Evolutionary conservation across 495 filamentous ascomycete species (phyloP), one percentile per base, ranked within the genome.

Genomic region (Talaromyces borbonicus): DNA sequence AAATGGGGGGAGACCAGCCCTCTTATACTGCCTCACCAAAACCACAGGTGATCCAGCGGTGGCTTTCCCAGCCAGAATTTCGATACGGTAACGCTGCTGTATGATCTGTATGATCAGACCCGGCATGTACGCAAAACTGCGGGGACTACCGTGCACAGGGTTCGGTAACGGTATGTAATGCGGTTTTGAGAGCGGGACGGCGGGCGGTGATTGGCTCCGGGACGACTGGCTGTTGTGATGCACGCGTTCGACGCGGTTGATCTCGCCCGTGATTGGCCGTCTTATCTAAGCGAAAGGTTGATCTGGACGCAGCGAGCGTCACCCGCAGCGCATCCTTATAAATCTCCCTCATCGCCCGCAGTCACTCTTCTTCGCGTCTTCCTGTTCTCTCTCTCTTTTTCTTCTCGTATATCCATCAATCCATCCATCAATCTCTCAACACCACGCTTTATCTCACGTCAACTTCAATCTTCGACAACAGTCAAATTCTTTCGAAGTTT

Each of bases 41-140:
- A 52, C 54, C 49, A 43, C 48, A 52, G 67, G 67, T 72, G 69
- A 72, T 72, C 67, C 56, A 56, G 55, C 48, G 56, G 57, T 53
- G 52, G 47, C 57, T 26, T 59, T 69, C 64, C 54, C 63, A 66
- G 59, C 56, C 60, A 41, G 66, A 69, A 69, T 72, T 72, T 71
- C 69, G 60, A 69, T 72, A 72, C 69, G 9, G 69, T 72, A 49
- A 62, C 12, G 14, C 1, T 0, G 2, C 4, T 26, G 69, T 72
- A 71, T 72, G 69, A 72, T 72, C 60, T 64, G 67, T 72, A 69
- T 71, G 64, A 71, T 70, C 65, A 66, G 22, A 52, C n/a, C 26
- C 4, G 32, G 4, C 23, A 18, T 27, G 27, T 19, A 15, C 47
- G 50, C 38, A 32, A 36, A 46, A 60, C 62, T 56, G 60, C 58